Conservation (phyloP, 23 red algal genomes). For the Gracilaria caudata region DNA sequence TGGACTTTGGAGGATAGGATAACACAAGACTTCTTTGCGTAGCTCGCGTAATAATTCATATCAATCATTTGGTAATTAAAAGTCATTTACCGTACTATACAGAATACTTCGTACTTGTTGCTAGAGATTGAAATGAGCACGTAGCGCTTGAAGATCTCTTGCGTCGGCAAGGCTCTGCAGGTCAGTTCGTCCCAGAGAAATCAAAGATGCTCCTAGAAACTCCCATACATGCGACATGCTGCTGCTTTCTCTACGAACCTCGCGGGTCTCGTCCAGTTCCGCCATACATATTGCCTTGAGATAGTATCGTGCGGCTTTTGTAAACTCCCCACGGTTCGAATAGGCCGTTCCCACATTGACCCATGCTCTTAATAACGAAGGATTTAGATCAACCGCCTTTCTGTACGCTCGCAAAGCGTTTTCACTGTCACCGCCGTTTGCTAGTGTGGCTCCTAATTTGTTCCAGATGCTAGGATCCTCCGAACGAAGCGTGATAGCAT, state of each 20-base stretch:
- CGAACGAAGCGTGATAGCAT: slow-evolving; percentile 72
- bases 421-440: slow-evolving; percentile 77
- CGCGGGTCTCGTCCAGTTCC: neutral
- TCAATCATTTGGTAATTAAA: neutral
- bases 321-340: slow-evolving; percentile 77
- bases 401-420: slow-evolving; percentile 94
- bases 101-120: neutral
- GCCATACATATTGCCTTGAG: slow-evolving; percentile 68
- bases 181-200: slow-evolving; percentile 69
- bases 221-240: slow-evolving; percentile 84
- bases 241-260: slow-evolving; percentile 3
- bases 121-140: slow-evolving; percentile 54
- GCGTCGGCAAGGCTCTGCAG: slow-evolving; percentile 61
- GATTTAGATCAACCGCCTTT: slow-evolving; percentile 81
- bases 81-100: slow-evolving; percentile 1
- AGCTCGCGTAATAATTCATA: neutral
- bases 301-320: slow-evolving; percentile 74
- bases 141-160: slow-evolving; percentile 49
- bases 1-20: neutral
- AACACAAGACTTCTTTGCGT: neutral
- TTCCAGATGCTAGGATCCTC: slow-evolving; percentile 91
- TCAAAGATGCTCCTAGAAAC: slow-evolving; percentile 80
- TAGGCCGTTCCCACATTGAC: slow-evolving; percentile 99
- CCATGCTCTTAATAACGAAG: slow-evolving; percentile 88
- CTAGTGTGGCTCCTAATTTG: slow-evolving; percentile 93